Conservation (phyloP, 1,139 yeast species). For the Geotrichum cucujoidarum region DNA sequence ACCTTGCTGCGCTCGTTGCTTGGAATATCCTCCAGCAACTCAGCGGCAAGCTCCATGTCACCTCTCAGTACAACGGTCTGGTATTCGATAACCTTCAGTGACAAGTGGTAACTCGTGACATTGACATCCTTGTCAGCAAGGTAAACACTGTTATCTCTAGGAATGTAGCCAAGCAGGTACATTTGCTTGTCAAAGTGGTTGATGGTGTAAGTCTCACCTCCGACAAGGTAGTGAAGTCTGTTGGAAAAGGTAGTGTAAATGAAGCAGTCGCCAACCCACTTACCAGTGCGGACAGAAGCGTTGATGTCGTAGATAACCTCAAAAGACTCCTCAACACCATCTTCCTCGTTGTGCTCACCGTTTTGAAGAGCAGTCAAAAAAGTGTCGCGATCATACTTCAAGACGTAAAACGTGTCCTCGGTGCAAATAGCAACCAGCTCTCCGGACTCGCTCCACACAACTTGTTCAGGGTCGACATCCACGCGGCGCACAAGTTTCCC, state of each 20-base stretch:
- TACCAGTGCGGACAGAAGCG: slow-evolving; percentile 80
- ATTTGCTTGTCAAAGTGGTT: slow-evolving; percentile 89
- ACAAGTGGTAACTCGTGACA: slow-evolving; percentile 74
- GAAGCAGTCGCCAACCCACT: slow-evolving; percentile 96
- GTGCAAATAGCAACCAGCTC: slow-evolving; percentile 77
- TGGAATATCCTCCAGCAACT: slow-evolving; percentile 59
- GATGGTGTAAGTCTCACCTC: slow-evolving; percentile 86
- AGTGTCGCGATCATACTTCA: slow-evolving; percentile 63
- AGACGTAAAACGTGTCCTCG: slow-evolving; percentile 72
- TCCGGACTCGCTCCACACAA: slow-evolving; percentile 92
- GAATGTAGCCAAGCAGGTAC: slow-evolving; percentile 83
- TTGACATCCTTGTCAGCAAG: slow-evolving; percentile 87
- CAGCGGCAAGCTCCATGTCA: slow-evolving; percentile 71
- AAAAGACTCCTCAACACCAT: slow-evolving; percentile 82
- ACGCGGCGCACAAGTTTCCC: slow-evolving; percentile 81
- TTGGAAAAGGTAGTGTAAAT: slow-evolving; percentile 81
- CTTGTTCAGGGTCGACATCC: slow-evolving; percentile 61
- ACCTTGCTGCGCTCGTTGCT: slow-evolving; percentile 70
- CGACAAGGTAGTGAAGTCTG: slow-evolving; percentile 89
- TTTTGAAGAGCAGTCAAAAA: slow-evolving; percentile 60
- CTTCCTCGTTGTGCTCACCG: slow-evolving; percentile 63
- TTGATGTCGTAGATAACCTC: slow-evolving; percentile 78
- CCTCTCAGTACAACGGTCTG: slow-evolving; percentile 95
- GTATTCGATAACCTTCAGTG: slow-evolving; percentile 82
- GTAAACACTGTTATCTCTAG: slow-evolving; percentile 84